These are phyloP conservation scores for Psilocybe azurescens DNA, from an alignment of 768 basidiomycete genomes.

Conservation along the genomic window DNA sequence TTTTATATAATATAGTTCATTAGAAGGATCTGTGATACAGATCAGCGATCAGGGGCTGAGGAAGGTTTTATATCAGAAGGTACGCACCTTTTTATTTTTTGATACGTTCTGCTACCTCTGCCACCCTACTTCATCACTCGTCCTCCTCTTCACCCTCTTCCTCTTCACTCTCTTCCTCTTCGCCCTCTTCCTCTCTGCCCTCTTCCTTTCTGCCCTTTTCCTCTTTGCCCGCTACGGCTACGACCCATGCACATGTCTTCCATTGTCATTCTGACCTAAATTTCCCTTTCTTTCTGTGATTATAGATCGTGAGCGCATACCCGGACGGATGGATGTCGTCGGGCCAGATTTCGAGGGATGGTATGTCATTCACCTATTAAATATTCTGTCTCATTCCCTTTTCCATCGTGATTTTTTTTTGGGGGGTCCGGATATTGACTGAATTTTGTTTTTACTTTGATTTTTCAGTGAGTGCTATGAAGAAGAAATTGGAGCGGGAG, in stretches of 20 bases:
- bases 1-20: slow-evolving; percentile 36
- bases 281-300: not conserved
- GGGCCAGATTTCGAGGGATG: slow-evolving; percentile 86
- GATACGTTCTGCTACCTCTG: not conserved
- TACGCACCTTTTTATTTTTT: slow-evolving; percentile 23
- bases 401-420: not conserved
- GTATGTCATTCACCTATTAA: slow-evolving; percentile 45
- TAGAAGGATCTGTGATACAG: slow-evolving; percentile 73
- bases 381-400: not conserved
- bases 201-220: not conserved
- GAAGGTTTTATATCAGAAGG: slow-evolving; percentile 83
- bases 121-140: not conserved
- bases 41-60: slow-evolving; percentile 84
- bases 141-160: too few species aligned
- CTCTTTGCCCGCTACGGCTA: not conserved
- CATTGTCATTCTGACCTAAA: not conserved
- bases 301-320: slow-evolving; percentile 75
- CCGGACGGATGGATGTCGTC: slow-evolving; percentile 87
- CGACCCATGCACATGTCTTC: not conserved
- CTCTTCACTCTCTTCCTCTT: too few species aligned
- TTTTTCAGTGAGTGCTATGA: slow-evolving; percentile 79
- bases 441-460: not conserved
- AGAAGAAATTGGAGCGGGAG: slow-evolving; percentile 81
- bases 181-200: too few species aligned
- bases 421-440: not conserved